phyloP scores from a whole-genome alignment of 768 basidiomycete genomes.

The Trichaptum fuscoviolaceum region DNA sequence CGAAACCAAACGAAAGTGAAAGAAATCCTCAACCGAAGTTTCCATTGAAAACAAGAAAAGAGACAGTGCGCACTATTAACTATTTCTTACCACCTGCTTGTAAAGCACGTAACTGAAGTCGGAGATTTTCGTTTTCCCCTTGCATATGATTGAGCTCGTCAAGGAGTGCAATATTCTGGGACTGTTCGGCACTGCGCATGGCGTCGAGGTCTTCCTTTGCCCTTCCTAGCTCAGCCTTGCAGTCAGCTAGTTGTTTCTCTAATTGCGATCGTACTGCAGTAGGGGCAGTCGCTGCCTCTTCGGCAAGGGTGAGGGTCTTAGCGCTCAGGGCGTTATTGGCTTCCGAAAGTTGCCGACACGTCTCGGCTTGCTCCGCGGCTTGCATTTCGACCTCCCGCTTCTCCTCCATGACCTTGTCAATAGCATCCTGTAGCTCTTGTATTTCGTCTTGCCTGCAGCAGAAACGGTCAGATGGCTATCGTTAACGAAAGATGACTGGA shows the following conservation, averaged over 20 bases:
- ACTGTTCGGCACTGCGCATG: conserved; percentile 68
- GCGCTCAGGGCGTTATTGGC: conserved; percentile 77
- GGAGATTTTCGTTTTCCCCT: conserved; percentile 66
- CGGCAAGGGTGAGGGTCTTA: conserved; percentile 62
- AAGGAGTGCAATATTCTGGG: conserved; percentile 75
- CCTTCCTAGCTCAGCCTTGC: conserved; percentile 53
- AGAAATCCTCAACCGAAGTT: neutral
- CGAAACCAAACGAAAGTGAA: neutral
- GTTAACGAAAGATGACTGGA: conserved; percentile 3
- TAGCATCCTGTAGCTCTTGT: conserved; percentile 48
- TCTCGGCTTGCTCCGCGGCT: conserved; percentile 70
- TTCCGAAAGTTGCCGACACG: conserved; percentile 65
- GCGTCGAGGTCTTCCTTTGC: conserved; percentile 66
- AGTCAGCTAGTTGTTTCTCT: conserved; percentile 57
- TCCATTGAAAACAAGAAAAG: neutral
- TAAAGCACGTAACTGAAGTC: conserved; percentile 55
- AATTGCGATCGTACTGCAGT: conserved; percentile 58
- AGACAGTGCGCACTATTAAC: neutral
- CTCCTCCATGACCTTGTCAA: conserved; percentile 57
- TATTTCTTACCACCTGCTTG: conserved; percentile 20
- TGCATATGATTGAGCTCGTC: conserved; percentile 86
- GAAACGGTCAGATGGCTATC: conserved; percentile 7
- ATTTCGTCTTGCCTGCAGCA: conserved; percentile 59
- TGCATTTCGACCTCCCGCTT: conserved; percentile 66
- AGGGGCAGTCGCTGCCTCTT: conserved; percentile 55